These are phyloP conservation scores for Ogataea henricii DNA, from an alignment of 805 yeast genomes.

Conservation along the genomic window DNA sequence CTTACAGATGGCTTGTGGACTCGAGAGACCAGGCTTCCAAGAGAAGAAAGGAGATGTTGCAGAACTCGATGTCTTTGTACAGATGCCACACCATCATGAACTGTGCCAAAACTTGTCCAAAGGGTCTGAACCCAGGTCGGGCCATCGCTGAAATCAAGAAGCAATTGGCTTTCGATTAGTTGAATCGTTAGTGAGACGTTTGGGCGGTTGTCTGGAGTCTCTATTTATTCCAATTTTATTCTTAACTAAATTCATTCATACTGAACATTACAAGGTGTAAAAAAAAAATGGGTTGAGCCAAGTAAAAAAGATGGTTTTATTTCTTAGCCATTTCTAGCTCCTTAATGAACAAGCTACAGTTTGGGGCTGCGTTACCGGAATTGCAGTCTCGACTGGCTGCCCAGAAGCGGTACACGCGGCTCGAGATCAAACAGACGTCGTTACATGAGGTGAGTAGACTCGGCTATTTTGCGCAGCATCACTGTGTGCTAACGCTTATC, in stretches of 20 bases:
- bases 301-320: neutral
- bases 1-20: conserved; percentile 98
- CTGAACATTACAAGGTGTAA: too few species aligned
- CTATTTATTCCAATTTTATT: conserved; percentile 9
- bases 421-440: neutral
- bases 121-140: conserved; percentile 93
- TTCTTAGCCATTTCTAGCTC: neutral
- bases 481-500: neutral
- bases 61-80: conserved; percentile 96
- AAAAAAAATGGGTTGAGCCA: too few species aligned
- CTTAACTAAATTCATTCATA: conserved; percentile 7
- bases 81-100: conserved; percentile 99
- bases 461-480: too few species aligned
- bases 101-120: conserved; percentile 98
- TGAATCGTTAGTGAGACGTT: neutral
- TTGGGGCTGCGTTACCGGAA: neutral
- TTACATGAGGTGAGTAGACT: neutral
- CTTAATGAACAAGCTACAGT: neutral
- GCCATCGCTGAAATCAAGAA: conserved; percentile 98
- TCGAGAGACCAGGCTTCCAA: conserved; percentile 90
- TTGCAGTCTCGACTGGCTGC: neutral
- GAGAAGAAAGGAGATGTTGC: conserved; percentile 82
- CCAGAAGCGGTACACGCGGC: neutral
- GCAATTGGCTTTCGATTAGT: conserved; percentile 76
- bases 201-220: neutral